Evolutionary conservation across 306 rosid species (phyloP).

Genomic region (Astragalus glycyphyllos): DNA sequence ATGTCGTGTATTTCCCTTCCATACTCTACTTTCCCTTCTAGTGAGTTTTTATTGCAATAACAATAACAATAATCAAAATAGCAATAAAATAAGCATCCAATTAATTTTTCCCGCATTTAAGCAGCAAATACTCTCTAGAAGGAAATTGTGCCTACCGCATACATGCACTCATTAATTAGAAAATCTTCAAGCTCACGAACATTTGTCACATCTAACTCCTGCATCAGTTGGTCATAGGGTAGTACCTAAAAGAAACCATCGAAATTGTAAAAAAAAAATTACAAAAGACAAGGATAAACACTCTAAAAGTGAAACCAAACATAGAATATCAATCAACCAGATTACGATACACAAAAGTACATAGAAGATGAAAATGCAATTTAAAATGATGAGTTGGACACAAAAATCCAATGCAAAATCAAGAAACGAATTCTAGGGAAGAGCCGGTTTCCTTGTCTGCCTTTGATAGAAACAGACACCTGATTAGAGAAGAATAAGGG

Average conservation of each 20-base stretch:
- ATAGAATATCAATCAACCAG: slow-evolving; percentile 5
- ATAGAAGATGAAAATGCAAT: slow-evolving; percentile 12
- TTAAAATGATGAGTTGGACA: slow-evolving; percentile 17
- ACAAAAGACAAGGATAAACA: slow-evolving; percentile 5
- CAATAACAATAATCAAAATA: background rate
- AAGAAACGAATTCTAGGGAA: slow-evolving; percentile 12
- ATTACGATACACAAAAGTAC: background rate
- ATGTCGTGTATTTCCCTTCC: background rate
- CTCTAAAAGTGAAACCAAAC: slow-evolving; percentile 24
- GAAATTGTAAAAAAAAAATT: slow-evolving; percentile 7
- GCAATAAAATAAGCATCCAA: slow-evolving; percentile 7
- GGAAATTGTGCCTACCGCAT: slow-evolving; percentile 72
- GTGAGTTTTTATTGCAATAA: background rate
- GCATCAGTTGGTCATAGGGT: slow-evolving; percentile 89
- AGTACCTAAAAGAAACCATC: slow-evolving; percentile 59
- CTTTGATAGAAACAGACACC: background rate
- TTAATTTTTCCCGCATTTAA: slow-evolving; percentile 12
- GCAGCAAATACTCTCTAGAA: slow-evolving; percentile 31
- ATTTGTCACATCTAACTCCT: slow-evolving; percentile 85
- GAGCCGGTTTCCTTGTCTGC: background rate
- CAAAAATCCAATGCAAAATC: slow-evolving; percentile 29
- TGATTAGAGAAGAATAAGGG: slow-evolving; percentile 5
- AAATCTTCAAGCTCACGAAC: slow-evolving; percentile 92
- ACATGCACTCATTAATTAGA: slow-evolving; percentile 97
- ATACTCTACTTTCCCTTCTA: background rate